Evolutionary conservation across 768 basidiomycete genomes (phyloP).

Genomic region (Neoboletus magnificus): DNA sequence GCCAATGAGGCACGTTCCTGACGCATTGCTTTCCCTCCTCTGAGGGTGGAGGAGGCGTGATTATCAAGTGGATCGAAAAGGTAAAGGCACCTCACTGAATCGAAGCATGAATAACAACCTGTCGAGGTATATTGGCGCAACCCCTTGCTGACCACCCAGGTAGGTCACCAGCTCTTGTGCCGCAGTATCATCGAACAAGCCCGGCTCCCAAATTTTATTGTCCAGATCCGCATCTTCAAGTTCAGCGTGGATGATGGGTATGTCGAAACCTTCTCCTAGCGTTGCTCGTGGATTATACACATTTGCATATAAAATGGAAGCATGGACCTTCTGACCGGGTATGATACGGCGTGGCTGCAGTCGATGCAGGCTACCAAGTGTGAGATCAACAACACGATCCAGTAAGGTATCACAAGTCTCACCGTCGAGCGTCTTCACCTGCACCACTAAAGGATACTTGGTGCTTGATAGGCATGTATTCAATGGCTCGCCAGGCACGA

Average conservation of each 20-base stretch:
- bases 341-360: slow-evolving; percentile 26
- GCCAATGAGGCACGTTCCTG: no score
- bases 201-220: slow-evolving; percentile 17
- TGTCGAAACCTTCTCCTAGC: no score
- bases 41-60: no score
- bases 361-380: slow-evolving; percentile 11
- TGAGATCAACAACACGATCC: background rate
- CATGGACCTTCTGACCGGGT: slow-evolving; percentile 27
- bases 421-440: slow-evolving; percentile 20
- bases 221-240: slow-evolving; percentile 5
- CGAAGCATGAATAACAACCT: no score
- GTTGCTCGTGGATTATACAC: slow-evolving; percentile 19
- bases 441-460: no score
- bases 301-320: slow-evolving; percentile 23
- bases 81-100: no score
- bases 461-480: no score
- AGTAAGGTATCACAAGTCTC: background rate
- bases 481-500: no score
- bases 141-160: slow-evolving; percentile 11
- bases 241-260: slow-evolving; percentile 7
- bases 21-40: no score
- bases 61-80: no score
- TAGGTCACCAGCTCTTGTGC: slow-evolving; percentile 12
- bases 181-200: slow-evolving; percentile 20
- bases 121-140: slow-evolving; percentile 19